These are phyloP conservation scores for Colletotrichum caudatum DNA, from an alignment of 2,329 filamentous ascomycete species.

Conservation along the genomic window DNA sequence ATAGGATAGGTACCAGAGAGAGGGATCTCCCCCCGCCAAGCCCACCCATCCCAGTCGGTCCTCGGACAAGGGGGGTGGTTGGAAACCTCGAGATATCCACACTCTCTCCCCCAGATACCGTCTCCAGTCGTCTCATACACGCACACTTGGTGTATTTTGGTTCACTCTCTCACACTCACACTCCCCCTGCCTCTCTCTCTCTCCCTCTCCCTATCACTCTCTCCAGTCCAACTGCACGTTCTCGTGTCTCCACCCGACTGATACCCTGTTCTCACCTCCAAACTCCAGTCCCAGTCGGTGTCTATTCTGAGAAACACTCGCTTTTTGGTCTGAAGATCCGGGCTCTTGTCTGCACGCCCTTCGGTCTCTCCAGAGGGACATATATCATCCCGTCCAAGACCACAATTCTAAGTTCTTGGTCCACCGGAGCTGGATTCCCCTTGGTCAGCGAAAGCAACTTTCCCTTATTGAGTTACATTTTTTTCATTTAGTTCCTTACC, in stretches of 20 bases:
- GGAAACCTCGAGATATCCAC: slow-evolving; percentile 25
- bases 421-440: slow-evolving; percentile 39
- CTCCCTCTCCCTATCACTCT: slow-evolving; percentile 3
- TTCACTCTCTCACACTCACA: background rate
- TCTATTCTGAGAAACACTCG: slow-evolving; percentile 38
- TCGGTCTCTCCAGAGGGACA: slow-evolving; percentile 20
- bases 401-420: slow-evolving; percentile 12
- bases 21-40: slow-evolving; percentile 11
- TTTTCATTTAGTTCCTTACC: slow-evolving; percentile 6
- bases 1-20: background rate
- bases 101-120: slow-evolving; percentile 22
- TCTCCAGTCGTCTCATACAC: slow-evolving; percentile 36
- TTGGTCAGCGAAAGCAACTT: slow-evolving; percentile 33
- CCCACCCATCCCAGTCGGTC: slow-evolving; percentile 3
- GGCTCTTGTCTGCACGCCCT: slow-evolving; percentile 11
- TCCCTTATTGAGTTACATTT: background rate
- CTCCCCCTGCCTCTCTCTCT: background rate
- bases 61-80: slow-evolving; percentile 38
- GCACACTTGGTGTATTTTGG: slow-evolving; percentile 25
- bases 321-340: slow-evolving; percentile 33
- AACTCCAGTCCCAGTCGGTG: slow-evolving; percentile 7
- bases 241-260: slow-evolving; percentile 35
- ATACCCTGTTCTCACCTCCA: slow-evolving; percentile 34
- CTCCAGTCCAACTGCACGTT: slow-evolving; percentile 20
- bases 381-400: slow-evolving; percentile 40